phyloP scores from a whole-genome alignment of 768 basidiomycete species.

The Lepiota brunneoincarnata region DNA sequence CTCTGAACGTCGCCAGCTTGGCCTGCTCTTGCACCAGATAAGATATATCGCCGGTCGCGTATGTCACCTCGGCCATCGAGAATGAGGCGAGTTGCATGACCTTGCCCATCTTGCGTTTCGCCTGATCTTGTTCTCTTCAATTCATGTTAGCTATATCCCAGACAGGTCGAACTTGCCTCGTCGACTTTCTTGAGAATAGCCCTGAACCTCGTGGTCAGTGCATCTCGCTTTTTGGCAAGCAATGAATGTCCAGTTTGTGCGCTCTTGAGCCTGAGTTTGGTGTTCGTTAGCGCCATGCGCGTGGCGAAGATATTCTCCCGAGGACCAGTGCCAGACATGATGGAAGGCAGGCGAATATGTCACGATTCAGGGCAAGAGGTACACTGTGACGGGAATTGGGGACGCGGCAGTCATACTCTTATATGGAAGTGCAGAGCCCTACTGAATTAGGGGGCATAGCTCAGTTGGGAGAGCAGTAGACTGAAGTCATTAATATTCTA shows the following conservation, averaged over 20 bases:
- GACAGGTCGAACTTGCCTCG: constrained; percentile 55
- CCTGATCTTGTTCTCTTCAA: constrained; percentile 48
- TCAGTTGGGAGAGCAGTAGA: constrained; percentile 78
- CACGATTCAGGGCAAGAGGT: neutral
- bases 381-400: neutral
- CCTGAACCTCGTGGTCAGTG: constrained; percentile 90
- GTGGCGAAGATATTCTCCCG: constrained; percentile 96
- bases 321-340: constrained; percentile 87
- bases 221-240: constrained; percentile 97
- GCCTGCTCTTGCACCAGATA: constrained; percentile 98
- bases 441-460: constrained; percentile 50
- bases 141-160: neutral
- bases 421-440: neutral
- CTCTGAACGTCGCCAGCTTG: constrained; percentile 85
- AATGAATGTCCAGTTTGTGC: constrained; percentile 95
- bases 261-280: constrained; percentile 84
- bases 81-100: constrained; percentile 99
- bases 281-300: constrained; percentile 95
- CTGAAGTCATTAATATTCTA: constrained; percentile 57
- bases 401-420: neutral
- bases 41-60: constrained; percentile 94
- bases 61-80: constrained; percentile 98
- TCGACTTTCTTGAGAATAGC: constrained; percentile 96
- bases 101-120: constrained; percentile 97
- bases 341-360: constrained; percentile 11